Percentiles rank a stretch among this genome's conserved stretches.
Evolutionary conservation across 345 rosid genomes (phyloP).

Genomic region (Arabis hirsuta): DNA sequence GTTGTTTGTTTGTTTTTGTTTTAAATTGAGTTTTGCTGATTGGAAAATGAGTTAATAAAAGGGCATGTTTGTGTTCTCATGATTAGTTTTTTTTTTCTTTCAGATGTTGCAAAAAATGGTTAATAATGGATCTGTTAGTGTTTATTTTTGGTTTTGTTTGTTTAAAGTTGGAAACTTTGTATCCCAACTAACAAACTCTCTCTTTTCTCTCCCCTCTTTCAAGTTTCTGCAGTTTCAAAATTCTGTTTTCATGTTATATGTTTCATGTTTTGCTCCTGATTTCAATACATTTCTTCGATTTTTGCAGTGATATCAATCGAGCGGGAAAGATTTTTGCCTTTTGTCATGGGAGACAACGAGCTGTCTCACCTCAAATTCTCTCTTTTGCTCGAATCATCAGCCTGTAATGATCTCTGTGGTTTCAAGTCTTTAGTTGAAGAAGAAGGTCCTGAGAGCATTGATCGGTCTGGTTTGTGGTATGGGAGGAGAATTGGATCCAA

Average conservation of each 20-base stretch:
- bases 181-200: slow-evolving; percentile 38
- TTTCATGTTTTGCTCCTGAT: slow-evolving; percentile 22
- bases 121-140: slow-evolving; percentile 41
- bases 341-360: slow-evolving; percentile 46
- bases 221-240: slow-evolving; percentile 36
- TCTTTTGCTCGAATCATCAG: slow-evolving; percentile 67
- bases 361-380: slow-evolving; percentile 48
- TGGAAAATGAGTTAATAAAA: slow-evolving; percentile 34
- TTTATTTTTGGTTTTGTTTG: slow-evolving; percentile 42
- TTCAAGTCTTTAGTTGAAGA: slow-evolving; percentile 61
- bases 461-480: slow-evolving; percentile 74
- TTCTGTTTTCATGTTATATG: slow-evolving; percentile 35
- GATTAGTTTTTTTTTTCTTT: slow-evolving; percentile 39
- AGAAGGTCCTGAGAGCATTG: slow-evolving; percentile 54
- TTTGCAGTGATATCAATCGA: slow-evolving; percentile 49
- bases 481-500: slow-evolving; percentile 65
- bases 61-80: slow-evolving; percentile 20
- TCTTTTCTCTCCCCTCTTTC: not conserved
- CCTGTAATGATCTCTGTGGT: slow-evolving; percentile 68
- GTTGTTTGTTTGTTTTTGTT: slow-evolving; percentile 12
- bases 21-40: slow-evolving; percentile 15
- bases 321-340: slow-evolving; percentile 38
- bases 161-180: slow-evolving; percentile 34
- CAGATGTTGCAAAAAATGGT: slow-evolving; percentile 43
- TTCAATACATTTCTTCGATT: slow-evolving; percentile 26